Evolutionary conservation across 805 yeast genomes (phyloP), one percentile per base, ranked within the genome.

Genomic region (Saturnispora serradocipensis): DNA sequence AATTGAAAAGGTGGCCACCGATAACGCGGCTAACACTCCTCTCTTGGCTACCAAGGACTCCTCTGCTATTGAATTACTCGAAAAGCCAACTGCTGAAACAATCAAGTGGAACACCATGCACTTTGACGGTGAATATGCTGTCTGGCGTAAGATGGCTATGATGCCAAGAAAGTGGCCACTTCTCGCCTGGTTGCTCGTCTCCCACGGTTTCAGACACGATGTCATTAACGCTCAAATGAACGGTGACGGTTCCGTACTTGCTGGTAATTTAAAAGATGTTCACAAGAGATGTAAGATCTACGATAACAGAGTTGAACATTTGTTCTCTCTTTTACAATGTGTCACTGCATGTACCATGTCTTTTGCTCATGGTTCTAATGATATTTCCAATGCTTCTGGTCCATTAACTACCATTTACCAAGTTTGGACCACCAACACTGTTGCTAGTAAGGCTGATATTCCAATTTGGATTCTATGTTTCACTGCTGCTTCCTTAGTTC

Each of bases 331-430:
- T 55, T 69, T 83, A 50, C 91, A 84, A 67, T 82, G 80, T 49
- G 67, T 84, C 56, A 84, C 90, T 42, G 90, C 91, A 15, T 76
- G 81, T 58, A 84, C 88, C 48, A 83, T 84, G 84, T 84, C 90
- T 2, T 83, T 85, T 66, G 87, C 90, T 6, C 91, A 84, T 62
- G 91, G 91, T 52, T 82, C 91, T 39, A 84, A 84, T 62, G 91
- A 84, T 68, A 82, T 85, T 56, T 76, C 88, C 46, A 84, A 84
- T 59, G 89, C 91, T 38, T 77, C 86, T 32, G 90, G 88, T 57
- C 90, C 91, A 34, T 72, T 82, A 58, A 70, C 88, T 44, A 75
- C 88, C 13, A 76, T 84, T 22, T 84, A 81, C 64, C 66, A 72
- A 43, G 71, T 81, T 25, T 84, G 89, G 88, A 65, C 65, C 22